Conservation (phyloP, 345 rosid species). For the Anacardium occidentale region DNA sequence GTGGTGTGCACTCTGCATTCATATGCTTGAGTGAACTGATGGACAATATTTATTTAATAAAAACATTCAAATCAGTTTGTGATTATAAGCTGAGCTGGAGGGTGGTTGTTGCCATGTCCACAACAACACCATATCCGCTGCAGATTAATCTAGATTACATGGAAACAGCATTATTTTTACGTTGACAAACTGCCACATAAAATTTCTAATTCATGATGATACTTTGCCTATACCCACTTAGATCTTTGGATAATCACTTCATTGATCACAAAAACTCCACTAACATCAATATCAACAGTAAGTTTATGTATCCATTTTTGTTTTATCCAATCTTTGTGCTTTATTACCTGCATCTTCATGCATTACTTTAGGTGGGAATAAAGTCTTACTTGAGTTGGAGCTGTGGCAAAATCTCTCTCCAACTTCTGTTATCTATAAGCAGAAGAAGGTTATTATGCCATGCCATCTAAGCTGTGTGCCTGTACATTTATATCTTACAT, state of each 20-base stretch:
- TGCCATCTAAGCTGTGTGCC: too few relatives aligned
- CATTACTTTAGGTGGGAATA: neutral
- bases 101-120: neutral
- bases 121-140: neutral
- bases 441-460: too few relatives aligned
- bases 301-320: too few relatives aligned
- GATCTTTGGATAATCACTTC: neutral
- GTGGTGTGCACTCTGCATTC: too few relatives aligned
- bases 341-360: neutral
- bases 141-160: neutral
- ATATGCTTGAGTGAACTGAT: too few relatives aligned
- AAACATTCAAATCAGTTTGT: neutral
- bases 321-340: neutral
- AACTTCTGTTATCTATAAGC: neutral
- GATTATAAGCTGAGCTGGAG: neutral
- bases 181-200: neutral
- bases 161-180: neutral
- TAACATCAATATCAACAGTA: neutral
- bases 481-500: too few relatives aligned
- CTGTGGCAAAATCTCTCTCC: neutral
- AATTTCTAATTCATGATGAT: neutral
- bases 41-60: too few relatives aligned
- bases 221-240: slow-evolving; percentile 9
- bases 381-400: too few relatives aligned
- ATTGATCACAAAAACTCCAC: neutral